phyloP scores from a whole-genome alignment of 495 filamentous ascomycete genomes.

The Tuber aestivum region DNA sequence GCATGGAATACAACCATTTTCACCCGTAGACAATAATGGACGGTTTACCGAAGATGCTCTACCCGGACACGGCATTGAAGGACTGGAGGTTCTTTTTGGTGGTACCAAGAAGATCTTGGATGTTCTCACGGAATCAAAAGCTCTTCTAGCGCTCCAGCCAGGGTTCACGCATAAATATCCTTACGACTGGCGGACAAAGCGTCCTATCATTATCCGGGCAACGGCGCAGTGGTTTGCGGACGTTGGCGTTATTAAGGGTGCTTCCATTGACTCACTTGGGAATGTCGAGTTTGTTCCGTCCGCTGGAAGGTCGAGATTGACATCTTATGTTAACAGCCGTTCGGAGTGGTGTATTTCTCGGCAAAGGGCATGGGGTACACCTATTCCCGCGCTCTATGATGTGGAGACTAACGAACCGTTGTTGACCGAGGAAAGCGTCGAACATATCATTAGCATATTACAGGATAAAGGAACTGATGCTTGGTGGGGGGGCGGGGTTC shows the following conservation, averaged over 20 bases:
- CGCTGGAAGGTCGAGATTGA: slow-evolving; percentile 62
- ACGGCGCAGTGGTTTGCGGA: slow-evolving; percentile 98
- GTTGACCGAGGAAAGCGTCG: slow-evolving; percentile 69
- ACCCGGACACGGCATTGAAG: slow-evolving; percentile 59
- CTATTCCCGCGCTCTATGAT: slow-evolving; percentile 85
- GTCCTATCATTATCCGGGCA: slow-evolving; percentile 80
- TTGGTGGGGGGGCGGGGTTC: slow-evolving; percentile 77
- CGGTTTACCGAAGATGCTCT: slow-evolving; percentile 69
- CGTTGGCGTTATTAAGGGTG: slow-evolving; percentile 69
- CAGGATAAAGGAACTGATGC: slow-evolving; percentile 72
- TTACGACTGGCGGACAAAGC: slow-evolving; percentile 94
- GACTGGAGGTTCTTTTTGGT: slow-evolving; percentile 56
- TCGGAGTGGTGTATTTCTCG: slow-evolving; percentile 99
- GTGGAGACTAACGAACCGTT: slow-evolving; percentile 60
- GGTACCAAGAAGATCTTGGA: slow-evolving; percentile 64
- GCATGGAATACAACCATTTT: slow-evolving; percentile 61
- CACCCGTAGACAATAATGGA: slow-evolving; percentile 77
- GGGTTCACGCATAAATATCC: slow-evolving; percentile 85
- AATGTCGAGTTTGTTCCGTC: slow-evolving; percentile 73
- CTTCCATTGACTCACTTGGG: slow-evolving; percentile 61
- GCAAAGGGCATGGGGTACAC: slow-evolving; percentile 92
- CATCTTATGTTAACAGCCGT: slow-evolving; percentile 76
- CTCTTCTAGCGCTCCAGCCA: slow-evolving; percentile 59
- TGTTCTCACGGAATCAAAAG: slow-evolving; percentile 51
- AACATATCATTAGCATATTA: slow-evolving; percentile 76